phyloP scores from a whole-genome alignment of 169 alveolate species.

The Fabrea salina region DNA sequence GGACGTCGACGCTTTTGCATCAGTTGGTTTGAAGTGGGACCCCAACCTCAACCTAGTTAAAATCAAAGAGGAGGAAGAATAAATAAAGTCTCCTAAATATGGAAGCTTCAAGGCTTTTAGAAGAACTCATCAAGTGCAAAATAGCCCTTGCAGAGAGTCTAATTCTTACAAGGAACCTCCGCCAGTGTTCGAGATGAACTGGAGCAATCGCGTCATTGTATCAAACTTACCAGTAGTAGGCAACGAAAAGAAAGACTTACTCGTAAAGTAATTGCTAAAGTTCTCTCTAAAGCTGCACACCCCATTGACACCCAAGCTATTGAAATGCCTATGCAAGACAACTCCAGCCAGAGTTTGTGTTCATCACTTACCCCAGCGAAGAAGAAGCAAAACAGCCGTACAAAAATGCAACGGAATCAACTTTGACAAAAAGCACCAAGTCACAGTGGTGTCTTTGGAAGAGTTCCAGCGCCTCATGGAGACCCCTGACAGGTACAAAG shows the following conservation, averaged over 20 bases:
- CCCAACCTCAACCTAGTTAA: no score
- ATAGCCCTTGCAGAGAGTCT: no score
- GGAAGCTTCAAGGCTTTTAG: no score
- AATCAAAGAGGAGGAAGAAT: no score
- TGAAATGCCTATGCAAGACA: background rate
- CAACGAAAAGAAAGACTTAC: background rate
- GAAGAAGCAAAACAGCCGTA: slow-evolving; percentile 28
- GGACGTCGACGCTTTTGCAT: no score
- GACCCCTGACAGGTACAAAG: background rate
- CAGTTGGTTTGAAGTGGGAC: no score
- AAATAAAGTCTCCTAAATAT: no score
- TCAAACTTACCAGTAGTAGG: background rate
- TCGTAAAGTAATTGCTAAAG: background rate
- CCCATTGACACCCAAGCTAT: background rate
- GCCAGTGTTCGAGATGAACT: background rate
- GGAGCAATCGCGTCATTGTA: slow-evolving; percentile 23
- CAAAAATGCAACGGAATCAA: background rate
- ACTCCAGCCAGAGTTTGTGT: slow-evolving; percentile 8
- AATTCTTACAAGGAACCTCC: no score
- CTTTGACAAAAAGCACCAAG: slow-evolving; percentile 6
- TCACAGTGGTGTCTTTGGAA: slow-evolving; percentile 6
- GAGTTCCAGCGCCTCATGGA: slow-evolving; percentile 26
- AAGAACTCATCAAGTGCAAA: no score
- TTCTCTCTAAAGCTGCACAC: background rate
- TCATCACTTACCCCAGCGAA: slow-evolving; percentile 9